phyloP scores from a whole-genome alignment of 2,329 filamentous ascomycete genomes.

The Curvularia eragrostidis region DNA sequence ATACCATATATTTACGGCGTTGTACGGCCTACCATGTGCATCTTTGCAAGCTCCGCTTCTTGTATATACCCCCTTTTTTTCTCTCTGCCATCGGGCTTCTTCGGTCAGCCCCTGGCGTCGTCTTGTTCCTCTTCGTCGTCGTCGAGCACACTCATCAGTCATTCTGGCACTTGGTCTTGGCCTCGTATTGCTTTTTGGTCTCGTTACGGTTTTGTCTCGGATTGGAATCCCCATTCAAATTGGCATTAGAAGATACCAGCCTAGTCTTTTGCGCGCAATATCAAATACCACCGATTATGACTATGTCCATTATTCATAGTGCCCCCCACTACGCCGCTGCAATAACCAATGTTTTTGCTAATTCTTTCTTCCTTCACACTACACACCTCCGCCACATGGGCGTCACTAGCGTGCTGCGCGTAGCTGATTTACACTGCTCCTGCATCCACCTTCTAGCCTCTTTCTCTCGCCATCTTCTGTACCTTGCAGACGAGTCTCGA shows the following conservation, averaged over 20 bases:
- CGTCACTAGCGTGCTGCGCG: neutral
- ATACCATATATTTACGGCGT: slow-evolving; percentile 7
- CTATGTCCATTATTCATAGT: neutral
- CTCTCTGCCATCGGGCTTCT: neutral
- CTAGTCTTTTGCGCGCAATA: slow-evolving; percentile 14
- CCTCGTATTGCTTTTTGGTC: neutral
- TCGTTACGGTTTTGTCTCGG: neutral
- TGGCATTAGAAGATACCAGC: slow-evolving; percentile 16
- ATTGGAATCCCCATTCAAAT: slow-evolving; percentile 3
- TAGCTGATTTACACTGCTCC: neutral
- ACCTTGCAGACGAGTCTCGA: slow-evolving; percentile 2
- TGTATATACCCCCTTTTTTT: slow-evolving; percentile 21
- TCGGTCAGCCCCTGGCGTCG: slow-evolving; percentile 3
- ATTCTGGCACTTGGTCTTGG: neutral
- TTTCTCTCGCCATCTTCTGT: neutral
- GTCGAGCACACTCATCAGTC: neutral
- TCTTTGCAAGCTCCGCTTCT: slow-evolving; percentile 14
- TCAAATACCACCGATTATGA: slow-evolving; percentile 5
- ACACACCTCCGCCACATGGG: neutral
- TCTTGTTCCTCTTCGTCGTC: slow-evolving; percentile 11
- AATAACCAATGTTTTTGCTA: neutral
- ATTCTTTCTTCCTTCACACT: neutral
- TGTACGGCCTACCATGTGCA: slow-evolving; percentile 18
- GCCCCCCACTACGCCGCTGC: neutral
- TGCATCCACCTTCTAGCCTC: neutral